These are phyloP conservation scores for Pseudonitzschia multiseries DNA, from an alignment of 108 stramenopile species.

Conservation along the genomic window DNA sequence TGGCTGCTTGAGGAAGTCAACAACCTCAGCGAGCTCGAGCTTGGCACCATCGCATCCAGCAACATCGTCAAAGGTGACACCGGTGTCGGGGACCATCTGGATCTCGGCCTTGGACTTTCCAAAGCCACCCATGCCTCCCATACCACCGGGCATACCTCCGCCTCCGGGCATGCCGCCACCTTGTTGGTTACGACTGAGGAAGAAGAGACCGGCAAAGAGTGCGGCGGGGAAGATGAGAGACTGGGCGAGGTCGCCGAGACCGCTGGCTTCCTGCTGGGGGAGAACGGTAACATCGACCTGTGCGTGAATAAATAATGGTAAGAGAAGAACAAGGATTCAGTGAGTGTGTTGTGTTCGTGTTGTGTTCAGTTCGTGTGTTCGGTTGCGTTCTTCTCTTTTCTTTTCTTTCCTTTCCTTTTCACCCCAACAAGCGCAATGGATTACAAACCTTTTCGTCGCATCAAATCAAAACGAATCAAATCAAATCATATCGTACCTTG, in stretches of 20 bases:
- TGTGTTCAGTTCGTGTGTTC: no score
- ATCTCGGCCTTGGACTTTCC: conserved; percentile 88
- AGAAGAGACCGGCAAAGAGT: conserved; percentile 91
- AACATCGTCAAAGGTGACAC: conserved; percentile 94
- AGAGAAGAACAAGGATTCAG: no score
- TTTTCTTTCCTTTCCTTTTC: no score
- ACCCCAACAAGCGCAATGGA: no score
- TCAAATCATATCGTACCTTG: conserved; percentile 52
- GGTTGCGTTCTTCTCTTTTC: no score
- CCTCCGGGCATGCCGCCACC: conserved; percentile 56
- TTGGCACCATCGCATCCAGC: conserved; percentile 96
- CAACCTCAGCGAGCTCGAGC: conserved; percentile 92
- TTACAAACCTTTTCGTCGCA: no score
- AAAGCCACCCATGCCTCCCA: conserved; percentile 87
- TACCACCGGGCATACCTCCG: conserved; percentile 57
- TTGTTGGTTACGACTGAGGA: conserved; percentile 81
- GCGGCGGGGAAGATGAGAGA: conserved; percentile 83
- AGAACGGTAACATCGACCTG: conserved; percentile 88
- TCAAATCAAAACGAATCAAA: no score
- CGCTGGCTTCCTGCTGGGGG: conserved; percentile 72
- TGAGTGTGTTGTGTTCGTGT: no score
- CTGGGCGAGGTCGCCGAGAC: conserved; percentile 80
- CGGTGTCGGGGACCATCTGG: conserved; percentile 86
- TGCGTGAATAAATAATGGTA: no score
- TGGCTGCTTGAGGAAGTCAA: conserved; percentile 97